Base-by-base conservation (phyloP, 805 yeast genomes). In the Lipomyces yamadae region DNA sequence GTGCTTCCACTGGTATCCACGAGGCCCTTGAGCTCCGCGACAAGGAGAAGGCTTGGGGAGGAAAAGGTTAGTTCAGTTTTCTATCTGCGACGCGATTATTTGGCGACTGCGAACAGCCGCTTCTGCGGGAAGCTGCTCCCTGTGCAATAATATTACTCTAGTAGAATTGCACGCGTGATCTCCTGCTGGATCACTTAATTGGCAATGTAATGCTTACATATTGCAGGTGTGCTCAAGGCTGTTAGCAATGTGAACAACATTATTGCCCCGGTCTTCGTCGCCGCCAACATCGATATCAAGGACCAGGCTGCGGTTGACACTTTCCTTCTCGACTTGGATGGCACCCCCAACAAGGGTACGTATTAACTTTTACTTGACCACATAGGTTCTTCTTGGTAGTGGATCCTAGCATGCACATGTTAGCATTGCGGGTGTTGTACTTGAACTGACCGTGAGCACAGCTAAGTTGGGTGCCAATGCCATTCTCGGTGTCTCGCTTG, bases 11-110 rank as follows among this genome's bases (percentile, higher is more conserved):
- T 72, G 99, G 99, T 89, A 82, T 90, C 82, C 97, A 92, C 83
- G 99, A 95, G 87, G 99, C 99, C 76, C 84, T 93, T 76, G 99
- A 94, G 86, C 87, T 94, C 82, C 92, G 99, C 87, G 99, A 94
- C 81, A 95, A 91, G 77, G 99, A 95, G 87, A 91, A 92, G 84
- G 83, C 95, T 80, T 94, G 99, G 99, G 85, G 87, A 79, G 99
- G 99, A 81, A 95, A 94, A 88, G 99, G 98, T 90, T 24, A 24
- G 24, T 24, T 24, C 56, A 59, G 69, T 39, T n/a, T 13, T 42
- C 10, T 37, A 8, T 37, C 13, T 37, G 13, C 13, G 42, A 35
- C 10, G 13, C 13, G 8, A 5, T 42, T 18, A 42, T 42, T n/a
- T 42, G 48, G 24, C n/a, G 48, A 37, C 29, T 42, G 48, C 1